phyloP scores from a whole-genome alignment of 1,284 basidiomycete species.

The Trametes versicolor region DNA sequence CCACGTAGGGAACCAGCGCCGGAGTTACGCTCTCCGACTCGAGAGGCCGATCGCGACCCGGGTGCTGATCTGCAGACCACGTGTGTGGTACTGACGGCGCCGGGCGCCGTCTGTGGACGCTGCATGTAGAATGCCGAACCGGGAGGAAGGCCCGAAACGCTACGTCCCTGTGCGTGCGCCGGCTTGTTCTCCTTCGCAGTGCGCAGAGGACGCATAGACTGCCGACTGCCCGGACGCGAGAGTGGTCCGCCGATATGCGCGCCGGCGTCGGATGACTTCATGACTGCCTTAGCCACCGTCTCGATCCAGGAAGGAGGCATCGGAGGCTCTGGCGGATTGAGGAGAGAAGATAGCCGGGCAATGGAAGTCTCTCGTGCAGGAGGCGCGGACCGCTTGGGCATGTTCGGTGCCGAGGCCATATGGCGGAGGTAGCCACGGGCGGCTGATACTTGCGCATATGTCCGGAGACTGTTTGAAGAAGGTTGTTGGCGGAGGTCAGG shows the following conservation, averaged over 20 bases:
- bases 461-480: conserved; percentile 43
- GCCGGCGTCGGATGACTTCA: conserved; percentile 53
- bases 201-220: conserved; percentile 29
- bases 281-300: conserved; percentile 66
- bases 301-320: conserved; percentile 72
- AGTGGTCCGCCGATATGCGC: conserved; percentile 56
- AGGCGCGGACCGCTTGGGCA: conserved; percentile 44
- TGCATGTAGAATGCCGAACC: conserved; percentile 40
- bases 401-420: conserved; percentile 70
- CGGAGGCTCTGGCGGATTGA: conserved; percentile 39
- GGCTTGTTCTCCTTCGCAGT: conserved; percentile 33
- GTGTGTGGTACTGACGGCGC: conserved; percentile 59
- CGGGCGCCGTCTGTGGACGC: conserved; percentile 41
- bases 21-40: conserved; percentile 38
- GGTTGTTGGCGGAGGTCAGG: conserved; percentile 40
- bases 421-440: conserved; percentile 74
- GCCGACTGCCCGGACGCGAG: conserved; percentile 33
- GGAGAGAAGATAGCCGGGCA: conserved; percentile 24
- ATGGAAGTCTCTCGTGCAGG: conserved; percentile 29
- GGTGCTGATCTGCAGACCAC: conserved; percentile 76
- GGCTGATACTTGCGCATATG: conserved; percentile 51
- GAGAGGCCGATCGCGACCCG: conserved; percentile 50
- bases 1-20: conserved; percentile 24
- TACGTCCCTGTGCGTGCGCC: conserved; percentile 23
- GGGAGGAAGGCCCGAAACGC: conserved; percentile 34